These are phyloP conservation scores for Cladosporium sp. DNA, from an alignment of 2,329 filamentous ascomycete genomes.

Conservation along the genomic window DNA sequence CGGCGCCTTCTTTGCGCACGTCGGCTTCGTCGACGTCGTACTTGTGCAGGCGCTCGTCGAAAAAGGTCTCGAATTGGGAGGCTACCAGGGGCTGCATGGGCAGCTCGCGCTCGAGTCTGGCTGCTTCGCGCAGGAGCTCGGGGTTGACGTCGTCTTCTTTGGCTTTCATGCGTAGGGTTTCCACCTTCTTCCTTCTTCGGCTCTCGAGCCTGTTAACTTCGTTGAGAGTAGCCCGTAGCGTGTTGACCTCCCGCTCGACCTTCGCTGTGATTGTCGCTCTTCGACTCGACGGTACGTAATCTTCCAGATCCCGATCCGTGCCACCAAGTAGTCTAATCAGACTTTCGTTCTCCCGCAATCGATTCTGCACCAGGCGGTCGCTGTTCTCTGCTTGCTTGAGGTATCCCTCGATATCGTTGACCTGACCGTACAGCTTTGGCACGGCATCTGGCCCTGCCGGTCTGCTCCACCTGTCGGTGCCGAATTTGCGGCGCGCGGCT, in stretches of 20 bases:
- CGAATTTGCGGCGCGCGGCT: conserved; percentile 66
- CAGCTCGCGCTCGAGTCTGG: conserved; percentile 76
- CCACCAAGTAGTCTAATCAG: conserved; percentile 71
- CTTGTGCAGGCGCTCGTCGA: conserved; percentile 70
- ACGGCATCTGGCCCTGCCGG: conserved; percentile 63
- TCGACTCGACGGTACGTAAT: conserved; percentile 81
- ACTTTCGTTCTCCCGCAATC: conserved; percentile 68
- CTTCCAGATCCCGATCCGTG: conserved; percentile 72
- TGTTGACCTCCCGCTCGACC: conserved; percentile 71
- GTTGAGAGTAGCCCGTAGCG: conserved; percentile 72
- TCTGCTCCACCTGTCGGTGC: conserved; percentile 78
- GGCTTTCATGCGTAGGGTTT: conserved; percentile 70
- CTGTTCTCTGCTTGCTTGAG: conserved; percentile 65
- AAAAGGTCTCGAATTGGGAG: conserved; percentile 86
- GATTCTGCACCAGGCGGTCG: conserved; percentile 67
- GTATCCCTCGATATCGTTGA: conserved; percentile 77
- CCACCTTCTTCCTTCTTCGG: conserved; percentile 69
- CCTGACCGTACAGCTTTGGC: conserved; percentile 66
- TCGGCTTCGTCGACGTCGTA: conserved; percentile 75
- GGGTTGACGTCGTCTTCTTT: conserved; percentile 80
- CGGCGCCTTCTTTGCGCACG: conserved; percentile 64
- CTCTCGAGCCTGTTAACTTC: conserved; percentile 80
- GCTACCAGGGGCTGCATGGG: conserved; percentile 79
- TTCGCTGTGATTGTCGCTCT: conserved; percentile 71
- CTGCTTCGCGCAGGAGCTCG: conserved; percentile 75